Conservation (phyloP, 345 rosid genomes). For the Trapa bicornis region DNA sequence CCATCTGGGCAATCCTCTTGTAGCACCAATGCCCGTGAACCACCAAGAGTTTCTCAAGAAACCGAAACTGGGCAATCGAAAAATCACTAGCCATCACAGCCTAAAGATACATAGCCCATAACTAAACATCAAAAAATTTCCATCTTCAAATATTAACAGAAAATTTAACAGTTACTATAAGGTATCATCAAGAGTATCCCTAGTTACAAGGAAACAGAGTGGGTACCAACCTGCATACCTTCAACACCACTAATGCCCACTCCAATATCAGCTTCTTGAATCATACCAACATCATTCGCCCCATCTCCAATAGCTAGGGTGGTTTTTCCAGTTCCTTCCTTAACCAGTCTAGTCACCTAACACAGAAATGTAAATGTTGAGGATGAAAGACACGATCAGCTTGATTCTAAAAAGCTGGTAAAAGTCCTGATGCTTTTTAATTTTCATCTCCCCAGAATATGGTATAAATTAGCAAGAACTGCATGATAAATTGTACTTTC, state of each 20-base stretch:
- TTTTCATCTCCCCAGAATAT: too few species aligned
- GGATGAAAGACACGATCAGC: neutral
- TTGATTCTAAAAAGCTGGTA: neutral
- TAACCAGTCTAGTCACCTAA: slow-evolving; percentile 85
- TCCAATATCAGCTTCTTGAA: slow-evolving; percentile 99
- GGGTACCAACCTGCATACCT: slow-evolving; percentile 88
- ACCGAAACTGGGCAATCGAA: slow-evolving; percentile 88
- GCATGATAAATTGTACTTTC: too few species aligned
- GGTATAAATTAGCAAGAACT: too few species aligned
- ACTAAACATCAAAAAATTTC: too few species aligned
- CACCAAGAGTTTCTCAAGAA: slow-evolving; percentile 91
- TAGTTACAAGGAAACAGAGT: neutral
- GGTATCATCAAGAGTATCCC: neutral
- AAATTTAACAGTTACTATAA: neutral
- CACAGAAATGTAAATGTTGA: neutral
- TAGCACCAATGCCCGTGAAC: slow-evolving; percentile 99
- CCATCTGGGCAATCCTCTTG: slow-evolving; percentile 99
- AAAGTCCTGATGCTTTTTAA: neutral
- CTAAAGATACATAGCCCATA: slow-evolving; percentile 16
- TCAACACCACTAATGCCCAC: slow-evolving; percentile 99
- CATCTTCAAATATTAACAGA: too few species aligned
- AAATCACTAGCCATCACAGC: slow-evolving; percentile 99
- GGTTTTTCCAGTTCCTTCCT: slow-evolving; percentile 90
- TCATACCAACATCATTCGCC: slow-evolving; percentile 99
- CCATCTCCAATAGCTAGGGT: slow-evolving; percentile 97